Evolutionary conservation across 164 flowering plant genomes (phyloP), one percentile per base, ranked within the genome.

Genomic region (Kingdonia uniflora): DNA sequence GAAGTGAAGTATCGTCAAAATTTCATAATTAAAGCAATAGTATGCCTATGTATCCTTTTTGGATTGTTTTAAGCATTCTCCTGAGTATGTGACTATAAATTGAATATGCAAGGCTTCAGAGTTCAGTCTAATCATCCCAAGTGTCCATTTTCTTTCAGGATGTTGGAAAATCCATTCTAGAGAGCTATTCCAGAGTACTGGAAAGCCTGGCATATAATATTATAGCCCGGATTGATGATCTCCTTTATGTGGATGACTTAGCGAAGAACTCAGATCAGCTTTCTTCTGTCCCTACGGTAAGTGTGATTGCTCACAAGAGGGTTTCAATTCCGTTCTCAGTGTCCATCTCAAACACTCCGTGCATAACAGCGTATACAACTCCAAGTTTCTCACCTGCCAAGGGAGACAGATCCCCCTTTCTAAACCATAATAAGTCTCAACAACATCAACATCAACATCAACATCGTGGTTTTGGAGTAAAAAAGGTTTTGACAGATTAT

Each of bases 151-250:
- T 45, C 12, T 47, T 22, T 11, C 82, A 89, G 99, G 99, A 94
- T 67, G 79, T 89, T 33, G 99, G 97, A 42, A 85, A 87, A 63
- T 89, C 97, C 41, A 87, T 94, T 59, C 64, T 94, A 39, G 99
- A 94, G 74, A 78, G 97, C 86, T 94, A 94, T 59, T 94, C 99
- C n/a, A 80, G 99, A 67, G 99, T 87, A 20, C 46, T 94, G 74
- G 99, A 94, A 71, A 94, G 99, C 72, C 57, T 94, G 49, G 95
- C 99, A n/a, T 89, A 69, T 46, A 89, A 78, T 45, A 79, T 94
- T 20, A 77, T 81, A 5, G 87, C 99, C 22, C 85, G 97, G 0
- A 87, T 94, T 7, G 99, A 94, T 54, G 99, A 87, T 75, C 68
- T 94, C 13, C 74, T 94, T 7, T 83, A 84, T 54, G 99, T 87